Evolutionary conservation across 352 stramenopile species (phyloP), one percentile per base, ranked within the genome.

Genomic region (Pythium monospermum): DNA sequence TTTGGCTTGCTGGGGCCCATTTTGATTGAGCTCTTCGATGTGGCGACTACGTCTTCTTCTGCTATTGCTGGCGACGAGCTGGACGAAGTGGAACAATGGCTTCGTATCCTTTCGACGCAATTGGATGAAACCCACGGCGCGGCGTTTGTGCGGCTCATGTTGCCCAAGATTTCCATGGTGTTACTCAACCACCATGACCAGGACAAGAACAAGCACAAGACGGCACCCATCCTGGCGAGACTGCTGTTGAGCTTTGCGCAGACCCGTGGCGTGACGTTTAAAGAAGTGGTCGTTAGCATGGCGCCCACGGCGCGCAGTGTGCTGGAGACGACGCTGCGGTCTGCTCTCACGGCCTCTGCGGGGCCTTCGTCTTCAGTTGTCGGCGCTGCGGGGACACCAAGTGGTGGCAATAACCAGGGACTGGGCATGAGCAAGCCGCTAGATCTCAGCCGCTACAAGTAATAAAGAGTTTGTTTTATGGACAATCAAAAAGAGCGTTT

Each of bases 91-190:
- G 76, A 85, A 21, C 49, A 58, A 26, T 63, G 86, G 36, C 58
- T 91, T 26, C 64, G 64, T 6, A 35, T 86, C 10, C 32, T 87
- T 18, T 64, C 63, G 2, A 51, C 58, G 10, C 77, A 85, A 43
- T 49, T 91, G 11, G 59, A 73, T 32, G 77, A 83, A 8, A 40
- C 56, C 0, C 64, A 73, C 48, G 71, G 72, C 4, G 47, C 62
- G 3, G 46, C 64, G 21, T 87, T 88, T 53, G 81, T 89, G 22
- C 57, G 64, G 16, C 58, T 89, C 37, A 50, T 89, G 46, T 64
- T 89, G 7, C 73, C 81, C 4, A 73, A 71, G 57, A 49, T 91
- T 27, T 65, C 68, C 6, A 40, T 22, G 27, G 32, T 87, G 15
- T 56, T 85, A 6, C 31, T 33, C 22, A 25, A 44, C 5, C 26